Evolutionary conservation across 2,329 filamentous ascomycete species (phyloP).

Genomic region (Erysiphe pulchra): DNA sequence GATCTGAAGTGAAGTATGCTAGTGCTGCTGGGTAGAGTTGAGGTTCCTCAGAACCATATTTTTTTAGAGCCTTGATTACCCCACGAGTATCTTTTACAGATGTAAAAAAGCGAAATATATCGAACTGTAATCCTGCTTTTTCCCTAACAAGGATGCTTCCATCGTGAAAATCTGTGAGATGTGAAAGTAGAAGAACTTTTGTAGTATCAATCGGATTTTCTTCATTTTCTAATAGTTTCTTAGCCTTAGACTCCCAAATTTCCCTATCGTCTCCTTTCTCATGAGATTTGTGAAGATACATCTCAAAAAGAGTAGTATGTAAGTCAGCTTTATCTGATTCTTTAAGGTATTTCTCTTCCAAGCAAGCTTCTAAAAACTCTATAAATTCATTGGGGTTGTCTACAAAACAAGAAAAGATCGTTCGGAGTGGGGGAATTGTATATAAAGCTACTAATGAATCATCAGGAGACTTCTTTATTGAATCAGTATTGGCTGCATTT

Average conservation of each 20-base stretch:
- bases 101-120: constrained; percentile 93
- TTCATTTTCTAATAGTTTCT: constrained; percentile 59
- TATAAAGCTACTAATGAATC: constrained; percentile 27
- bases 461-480: constrained; percentile 21
- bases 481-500: constrained; percentile 25
- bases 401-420: constrained; percentile 88
- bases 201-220: constrained; percentile 78
- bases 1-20: constrained; percentile 75
- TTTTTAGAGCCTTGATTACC: constrained; percentile 67
- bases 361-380: constrained; percentile 68
- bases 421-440: constrained; percentile 55
- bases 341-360: constrained; percentile 43
- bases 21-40: constrained; percentile 80
- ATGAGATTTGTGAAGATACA: constrained; percentile 80
- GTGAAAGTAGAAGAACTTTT: constrained; percentile 76
- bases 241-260: constrained; percentile 77
- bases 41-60: constrained; percentile 78
- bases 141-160: constrained; percentile 84
- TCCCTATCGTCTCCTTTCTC: constrained; percentile 45
- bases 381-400: constrained; percentile 86
- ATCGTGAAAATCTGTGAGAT: constrained; percentile 70
- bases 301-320: constrained; percentile 89
- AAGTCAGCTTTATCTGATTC: constrained; percentile 60
- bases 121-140: constrained; percentile 70
- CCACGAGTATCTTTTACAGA: constrained; percentile 75